Percentiles rank a stretch among this genome's conserved stretches.
Conservation (phyloP, 2,329 filamentous ascomycete species). For the Lasiodiplodia hormozganensis region DNA sequence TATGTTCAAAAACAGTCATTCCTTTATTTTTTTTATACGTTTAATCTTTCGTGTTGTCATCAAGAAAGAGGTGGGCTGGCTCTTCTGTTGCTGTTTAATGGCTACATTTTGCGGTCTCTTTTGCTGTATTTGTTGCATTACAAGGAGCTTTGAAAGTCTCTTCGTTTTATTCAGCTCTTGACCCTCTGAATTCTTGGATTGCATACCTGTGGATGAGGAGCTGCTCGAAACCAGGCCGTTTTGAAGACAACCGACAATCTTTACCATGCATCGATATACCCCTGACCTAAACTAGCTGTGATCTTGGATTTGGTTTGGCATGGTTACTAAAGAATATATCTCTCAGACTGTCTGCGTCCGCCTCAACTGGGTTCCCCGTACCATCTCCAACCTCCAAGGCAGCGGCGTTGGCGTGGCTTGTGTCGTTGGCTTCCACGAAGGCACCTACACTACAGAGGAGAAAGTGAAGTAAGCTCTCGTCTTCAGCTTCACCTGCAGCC, state of each 20-base stretch:
- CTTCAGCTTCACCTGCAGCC: not conserved
- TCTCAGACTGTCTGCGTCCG: conserved; percentile 64
- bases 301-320: not conserved
- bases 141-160: not conserved
- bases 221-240: not conserved
- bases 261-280: not conserved
- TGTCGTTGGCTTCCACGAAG: conserved; percentile 67
- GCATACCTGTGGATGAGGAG: not conserved
- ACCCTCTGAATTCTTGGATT: not conserved
- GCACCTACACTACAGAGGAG: conserved; percentile 58
- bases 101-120: not conserved
- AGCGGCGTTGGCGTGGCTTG: conserved; percentile 60
- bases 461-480: conserved; percentile 51
- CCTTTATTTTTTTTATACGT: not conserved
- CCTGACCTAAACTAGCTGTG: not conserved
- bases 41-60: not conserved
- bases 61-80: not conserved
- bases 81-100: not conserved
- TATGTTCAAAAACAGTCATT: conserved; percentile 33
- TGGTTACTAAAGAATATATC: conserved; percentile 22
- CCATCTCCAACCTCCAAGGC: conserved; percentile 56
- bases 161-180: not conserved
- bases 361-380: conserved; percentile 58
- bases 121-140: not conserved
- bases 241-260: not conserved